phyloP scores from a whole-genome alignment of 345 rosid species.

The Euclidium syriacum region DNA sequence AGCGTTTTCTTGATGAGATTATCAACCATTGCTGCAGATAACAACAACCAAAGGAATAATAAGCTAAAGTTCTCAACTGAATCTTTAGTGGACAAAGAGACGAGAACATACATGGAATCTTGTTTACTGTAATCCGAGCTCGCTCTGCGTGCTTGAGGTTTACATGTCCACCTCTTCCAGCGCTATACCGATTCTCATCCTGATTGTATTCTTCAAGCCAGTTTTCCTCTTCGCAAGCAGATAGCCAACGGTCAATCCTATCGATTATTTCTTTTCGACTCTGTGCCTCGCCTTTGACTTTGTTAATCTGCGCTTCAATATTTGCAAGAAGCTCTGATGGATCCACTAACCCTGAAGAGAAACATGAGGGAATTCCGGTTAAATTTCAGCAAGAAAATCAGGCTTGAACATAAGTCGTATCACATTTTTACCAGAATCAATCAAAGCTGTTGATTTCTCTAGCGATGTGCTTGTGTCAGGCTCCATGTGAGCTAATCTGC shows the following conservation, averaged over 20 bases:
- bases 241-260: constrained; percentile 86
- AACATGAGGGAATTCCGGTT: background rate
- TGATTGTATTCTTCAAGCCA: constrained; percentile 94
- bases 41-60: background rate
- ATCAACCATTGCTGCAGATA: constrained; percentile 72
- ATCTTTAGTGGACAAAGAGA: background rate
- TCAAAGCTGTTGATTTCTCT: constrained; percentile 83
- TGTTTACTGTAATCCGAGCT: constrained; percentile 74
- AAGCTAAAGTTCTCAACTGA: background rate
- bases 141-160: constrained; percentile 88
- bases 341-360: constrained; percentile 69
- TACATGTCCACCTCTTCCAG: constrained; percentile 92
- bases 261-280: constrained; percentile 92
- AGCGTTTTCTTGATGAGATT: constrained; percentile 75
- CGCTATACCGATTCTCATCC: constrained; percentile 77
- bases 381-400: background rate
- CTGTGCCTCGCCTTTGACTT: constrained; percentile 68
- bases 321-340: constrained; percentile 81
- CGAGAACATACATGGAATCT: constrained; percentile 66
- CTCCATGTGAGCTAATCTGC: constrained; percentile 69
- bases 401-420: background rate
- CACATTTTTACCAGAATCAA: constrained; percentile 62
- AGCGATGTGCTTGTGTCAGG: constrained; percentile 75
- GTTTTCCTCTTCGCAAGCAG: constrained; percentile 91
- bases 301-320: constrained; percentile 71